Percentiles rank a stretch among this genome's conserved stretches.
These are phyloP conservation scores for Testicularia cyperi DNA, from an alignment of 1,284 basidiomycete species.

Conservation along the genomic window DNA sequence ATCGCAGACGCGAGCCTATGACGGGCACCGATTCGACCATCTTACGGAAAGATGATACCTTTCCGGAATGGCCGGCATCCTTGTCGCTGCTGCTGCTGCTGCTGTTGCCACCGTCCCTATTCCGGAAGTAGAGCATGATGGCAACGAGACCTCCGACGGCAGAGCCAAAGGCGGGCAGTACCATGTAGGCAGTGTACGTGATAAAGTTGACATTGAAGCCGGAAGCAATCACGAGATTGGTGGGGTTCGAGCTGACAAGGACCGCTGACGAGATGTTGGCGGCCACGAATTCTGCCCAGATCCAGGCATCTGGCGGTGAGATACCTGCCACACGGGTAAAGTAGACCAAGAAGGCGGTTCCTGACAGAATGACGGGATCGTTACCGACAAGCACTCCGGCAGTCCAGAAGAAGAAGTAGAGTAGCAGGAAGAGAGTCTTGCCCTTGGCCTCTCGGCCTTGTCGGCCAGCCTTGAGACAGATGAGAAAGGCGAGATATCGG, in stretches of 20 bases:
- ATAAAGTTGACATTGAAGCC: slow-evolving; percentile 54
- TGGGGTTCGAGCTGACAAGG: slow-evolving; percentile 61
- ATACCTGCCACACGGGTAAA: slow-evolving; percentile 74
- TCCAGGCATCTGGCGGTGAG: slow-evolving; percentile 68
- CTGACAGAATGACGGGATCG: slow-evolving; percentile 63
- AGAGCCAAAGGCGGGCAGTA: slow-evolving; percentile 46
- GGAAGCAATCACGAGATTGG: slow-evolving; percentile 61
- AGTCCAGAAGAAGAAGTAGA: slow-evolving; percentile 77
- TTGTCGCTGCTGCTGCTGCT: too few relatives aligned
- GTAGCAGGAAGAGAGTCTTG: slow-evolving; percentile 72
- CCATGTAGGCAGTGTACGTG: slow-evolving; percentile 56
- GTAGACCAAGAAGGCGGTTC: slow-evolving; percentile 83
- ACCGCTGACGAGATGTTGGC: slow-evolving; percentile 73
- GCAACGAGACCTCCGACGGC: slow-evolving; percentile 37
- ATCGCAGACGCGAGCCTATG: slow-evolving; percentile 2
- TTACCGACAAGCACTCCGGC: slow-evolving; percentile 84
- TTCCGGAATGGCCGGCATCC: not conserved
- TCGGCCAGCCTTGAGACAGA: slow-evolving; percentile 39
- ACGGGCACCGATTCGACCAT: slow-evolving; percentile 25
- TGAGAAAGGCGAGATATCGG: slow-evolving; percentile 70
- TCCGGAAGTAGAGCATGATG: slow-evolving; percentile 49
- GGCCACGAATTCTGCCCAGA: slow-evolving; percentile 71
- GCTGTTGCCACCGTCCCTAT: slow-evolving; percentile 11
- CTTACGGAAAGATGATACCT: slow-evolving; percentile 15
- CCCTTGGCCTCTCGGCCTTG: slow-evolving; percentile 39